Evolutionary conservation across 1,139 yeast species (phyloP), one percentile per base, ranked within the genome.

Genomic region (Saccharomyces hybrid): DNA sequence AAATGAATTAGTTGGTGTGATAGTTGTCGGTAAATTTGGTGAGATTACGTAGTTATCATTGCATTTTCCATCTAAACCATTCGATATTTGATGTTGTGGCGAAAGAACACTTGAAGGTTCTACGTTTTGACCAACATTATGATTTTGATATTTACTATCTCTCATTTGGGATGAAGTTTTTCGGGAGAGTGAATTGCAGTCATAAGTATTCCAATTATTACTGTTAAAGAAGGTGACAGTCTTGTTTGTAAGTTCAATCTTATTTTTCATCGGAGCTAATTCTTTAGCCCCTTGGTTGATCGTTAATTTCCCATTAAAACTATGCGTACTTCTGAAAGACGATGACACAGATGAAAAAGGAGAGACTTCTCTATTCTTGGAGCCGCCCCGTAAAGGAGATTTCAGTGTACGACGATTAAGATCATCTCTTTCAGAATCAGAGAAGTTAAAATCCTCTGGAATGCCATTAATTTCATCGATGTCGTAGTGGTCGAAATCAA

Each of bases 371-470:
- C 16, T 48, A 20, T 26, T 31, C 11, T n/a, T 27, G 16, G 6
- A 4, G 14, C 28, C 31, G 14, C 49, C 29, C 48, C 29, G 11
- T 5, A 38, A 26, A 46, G 34, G 46, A 47, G 48, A 51, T 27
- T 14, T 32, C 51, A 32, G n/a, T 7, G 34, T 14, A 29, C 49
- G 51, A 38, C 25, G 25, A 20, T n/a, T 44, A n/a, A 28, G 47
- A 38, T 44, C 46, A 47, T 62, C 64, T 47, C 64, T 64, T 23
- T 68, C 68, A 23, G 70, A 67, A 11, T 73, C 75, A 9, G 76
- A 77, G 61, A 80, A 81, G 52, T 81, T 83, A 61, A 69, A 82
- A 60, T 82, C 87, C 62, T 80, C 85, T 0, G 87, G 86, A 2
- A 82, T 68, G 49, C 70, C 76, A 60, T 83, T 81, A 27, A 80